These are phyloP conservation scores for Russula brevipes DNA, from an alignment of 768 basidiomycete species.

Conservation along the genomic window DNA sequence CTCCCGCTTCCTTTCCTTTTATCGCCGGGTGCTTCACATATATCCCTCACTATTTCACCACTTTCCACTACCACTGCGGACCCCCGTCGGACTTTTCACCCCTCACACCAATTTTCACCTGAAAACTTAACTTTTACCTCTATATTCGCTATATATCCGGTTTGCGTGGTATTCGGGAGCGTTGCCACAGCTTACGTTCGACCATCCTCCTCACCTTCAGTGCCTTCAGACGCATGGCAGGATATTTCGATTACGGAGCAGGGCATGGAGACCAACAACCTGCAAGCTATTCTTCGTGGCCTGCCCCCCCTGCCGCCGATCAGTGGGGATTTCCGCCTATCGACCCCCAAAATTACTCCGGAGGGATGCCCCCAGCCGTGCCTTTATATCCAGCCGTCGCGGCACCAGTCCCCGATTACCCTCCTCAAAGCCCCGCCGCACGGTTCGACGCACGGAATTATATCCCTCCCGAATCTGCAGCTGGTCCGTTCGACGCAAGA, in stretches of 20 bases:
- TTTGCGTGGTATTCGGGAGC: neutral
- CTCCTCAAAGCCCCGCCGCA: neutral
- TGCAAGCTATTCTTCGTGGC: neutral
- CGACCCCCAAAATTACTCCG: slow-evolving; percentile 15
- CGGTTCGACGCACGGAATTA: slow-evolving; percentile 19
- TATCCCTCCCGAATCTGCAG: neutral
- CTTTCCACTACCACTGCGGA: neutral
- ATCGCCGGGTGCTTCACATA: slow-evolving; percentile 12
- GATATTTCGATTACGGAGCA: slow-evolving; percentile 1
- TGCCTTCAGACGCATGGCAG: slow-evolving; percentile 16
- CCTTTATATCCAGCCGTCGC: slow-evolving; percentile 1
- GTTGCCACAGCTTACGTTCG: slow-evolving; percentile 15
- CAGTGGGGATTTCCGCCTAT: slow-evolving; percentile 7
- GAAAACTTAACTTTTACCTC: neutral
- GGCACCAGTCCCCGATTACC: neutral
- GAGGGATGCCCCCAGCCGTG: slow-evolving; percentile 13
- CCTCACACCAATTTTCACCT: slow-evolving; percentile 2
- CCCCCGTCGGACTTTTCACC: slow-evolving; percentile 1
- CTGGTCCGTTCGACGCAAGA: slow-evolving; percentile 10
- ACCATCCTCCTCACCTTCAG: slow-evolving; percentile 10
- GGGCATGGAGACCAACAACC: slow-evolving; percentile 13
- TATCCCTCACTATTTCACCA: neutral
- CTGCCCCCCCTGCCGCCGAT: slow-evolving; percentile 1
- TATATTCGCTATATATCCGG: neutral
- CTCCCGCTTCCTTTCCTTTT: neutral